These are phyloP conservation scores for Cornus suecica DNA, from an alignment of 148 eudicot genomes.

Conservation along the genomic window DNA sequence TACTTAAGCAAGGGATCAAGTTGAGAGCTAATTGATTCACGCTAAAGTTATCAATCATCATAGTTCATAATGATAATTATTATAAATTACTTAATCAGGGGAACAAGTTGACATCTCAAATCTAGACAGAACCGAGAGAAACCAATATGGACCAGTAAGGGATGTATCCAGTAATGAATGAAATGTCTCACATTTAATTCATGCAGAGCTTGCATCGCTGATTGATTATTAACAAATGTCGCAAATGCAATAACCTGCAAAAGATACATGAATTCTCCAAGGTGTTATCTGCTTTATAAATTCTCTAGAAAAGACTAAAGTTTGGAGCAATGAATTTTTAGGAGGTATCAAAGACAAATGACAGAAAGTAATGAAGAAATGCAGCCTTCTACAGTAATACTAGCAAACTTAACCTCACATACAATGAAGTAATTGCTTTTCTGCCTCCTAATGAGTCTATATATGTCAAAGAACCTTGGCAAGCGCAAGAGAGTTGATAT, in stretches of 20 bases:
- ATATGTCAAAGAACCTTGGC: too few relatives aligned
- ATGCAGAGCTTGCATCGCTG: constrained; percentile 75
- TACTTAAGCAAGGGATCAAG: too few relatives aligned
- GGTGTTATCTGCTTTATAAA: not conserved
- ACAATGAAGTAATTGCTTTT: too few relatives aligned
- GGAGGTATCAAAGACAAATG: not conserved
- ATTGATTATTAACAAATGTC: constrained; percentile 76
- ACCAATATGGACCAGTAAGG: not conserved
- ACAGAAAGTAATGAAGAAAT: too few relatives aligned
- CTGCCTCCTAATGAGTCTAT: too few relatives aligned
- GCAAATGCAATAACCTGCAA: constrained; percentile 96
- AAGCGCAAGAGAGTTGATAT: too few relatives aligned
- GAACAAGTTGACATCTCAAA: not conserved
- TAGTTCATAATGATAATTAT: too few relatives aligned
- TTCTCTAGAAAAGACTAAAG: not conserved
- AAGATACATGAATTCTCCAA: constrained; percentile 7
- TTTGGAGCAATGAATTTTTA: not conserved
- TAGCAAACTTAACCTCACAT: too few relatives aligned
- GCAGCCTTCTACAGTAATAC: too few relatives aligned
- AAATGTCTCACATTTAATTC: constrained; percentile 54
- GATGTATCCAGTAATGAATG: not conserved
- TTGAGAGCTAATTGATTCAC: too few relatives aligned
- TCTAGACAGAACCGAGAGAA: not conserved
- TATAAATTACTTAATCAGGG: too few relatives aligned
- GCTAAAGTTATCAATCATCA: too few relatives aligned